Evolutionary conservation across 2,329 filamentous ascomycete genomes (phyloP).

Genomic region (Ophiocordyceps camponoti-floridani): DNA sequence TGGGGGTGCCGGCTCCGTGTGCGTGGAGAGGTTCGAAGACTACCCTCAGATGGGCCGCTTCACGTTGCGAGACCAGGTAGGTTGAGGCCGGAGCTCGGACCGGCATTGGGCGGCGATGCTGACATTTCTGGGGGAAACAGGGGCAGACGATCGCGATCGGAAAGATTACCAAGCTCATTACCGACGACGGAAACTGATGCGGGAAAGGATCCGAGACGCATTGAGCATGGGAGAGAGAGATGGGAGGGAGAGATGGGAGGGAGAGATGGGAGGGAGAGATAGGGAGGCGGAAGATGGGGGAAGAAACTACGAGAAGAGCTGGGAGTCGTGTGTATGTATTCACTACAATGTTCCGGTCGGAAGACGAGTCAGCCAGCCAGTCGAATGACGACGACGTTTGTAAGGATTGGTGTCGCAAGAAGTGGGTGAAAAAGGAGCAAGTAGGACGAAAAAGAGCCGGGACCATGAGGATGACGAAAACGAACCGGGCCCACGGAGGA

Average conservation of each 20-base stretch:
- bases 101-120: background rate
- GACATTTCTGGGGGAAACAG: constrained; percentile 22
- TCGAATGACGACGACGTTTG: no score
- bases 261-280: background rate
- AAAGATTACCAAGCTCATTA: constrained; percentile 84
- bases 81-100: constrained; percentile 5
- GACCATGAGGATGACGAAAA: background rate
- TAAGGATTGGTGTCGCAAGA: background rate
- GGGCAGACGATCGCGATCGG: constrained; percentile 99
- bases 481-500: no score
- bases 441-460: constrained; percentile 10
- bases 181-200: constrained; percentile 8
- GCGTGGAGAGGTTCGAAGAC: constrained; percentile 87
- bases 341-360: no score
- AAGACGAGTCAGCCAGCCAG: no score
- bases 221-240: no score
- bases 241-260: background rate
- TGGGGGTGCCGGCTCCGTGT: constrained; percentile 70
- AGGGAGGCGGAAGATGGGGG: background rate
- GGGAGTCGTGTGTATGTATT: background rate
- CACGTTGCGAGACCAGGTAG: constrained; percentile 73
- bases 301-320: background rate
- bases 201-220: background rate
- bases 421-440: background rate
- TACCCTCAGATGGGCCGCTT: constrained; percentile 89